These are phyloP conservation scores for Rhizomucor pusillus DNA, from an alignment of 371 early-diverging fungal species.

Conservation along the genomic window DNA sequence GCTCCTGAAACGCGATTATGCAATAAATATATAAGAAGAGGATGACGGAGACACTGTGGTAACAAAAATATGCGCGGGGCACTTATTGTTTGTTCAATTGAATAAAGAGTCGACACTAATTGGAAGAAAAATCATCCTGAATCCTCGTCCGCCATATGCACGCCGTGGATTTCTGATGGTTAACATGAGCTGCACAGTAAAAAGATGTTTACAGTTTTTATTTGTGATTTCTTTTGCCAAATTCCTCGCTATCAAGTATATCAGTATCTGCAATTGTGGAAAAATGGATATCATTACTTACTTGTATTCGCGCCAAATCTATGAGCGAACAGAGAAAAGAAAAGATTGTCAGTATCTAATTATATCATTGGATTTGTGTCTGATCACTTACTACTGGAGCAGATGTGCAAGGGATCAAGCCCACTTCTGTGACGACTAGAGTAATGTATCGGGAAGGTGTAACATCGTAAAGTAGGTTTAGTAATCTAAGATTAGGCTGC, in stretches of 20 bases:
- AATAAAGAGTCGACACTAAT: too few relatives aligned
- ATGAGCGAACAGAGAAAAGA: slow-evolving; percentile 8
- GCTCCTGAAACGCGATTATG: too few relatives aligned
- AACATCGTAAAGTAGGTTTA: slow-evolving; percentile 91
- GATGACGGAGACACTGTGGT: too few relatives aligned
- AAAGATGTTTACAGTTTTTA: too few relatives aligned
- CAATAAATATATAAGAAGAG: too few relatives aligned
- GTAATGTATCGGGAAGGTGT: slow-evolving; percentile 93
- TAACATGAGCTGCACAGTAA: too few relatives aligned
- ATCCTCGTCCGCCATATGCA: too few relatives aligned
- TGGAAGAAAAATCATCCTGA: too few relatives aligned
- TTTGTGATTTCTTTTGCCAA: slow-evolving; percentile 5
- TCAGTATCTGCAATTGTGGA: neutral
- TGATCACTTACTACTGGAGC: slow-evolving; percentile 75
- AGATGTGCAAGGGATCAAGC: slow-evolving; percentile 91
- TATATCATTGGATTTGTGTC: too few relatives aligned
- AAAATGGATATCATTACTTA: slow-evolving; percentile 15
- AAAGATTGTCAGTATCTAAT: neutral
- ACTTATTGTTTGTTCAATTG: too few relatives aligned
- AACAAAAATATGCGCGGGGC: too few relatives aligned
- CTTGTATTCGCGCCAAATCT: slow-evolving; percentile 61
- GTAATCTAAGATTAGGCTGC: slow-evolving; percentile 68
- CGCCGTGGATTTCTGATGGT: too few relatives aligned
- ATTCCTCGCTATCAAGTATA: slow-evolving; percentile 9
- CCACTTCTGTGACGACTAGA: slow-evolving; percentile 91